These are phyloP conservation scores for Fusarium sp. DNA, from an alignment of 2,329 filamentous ascomycete genomes.

Conservation along the genomic window DNA sequence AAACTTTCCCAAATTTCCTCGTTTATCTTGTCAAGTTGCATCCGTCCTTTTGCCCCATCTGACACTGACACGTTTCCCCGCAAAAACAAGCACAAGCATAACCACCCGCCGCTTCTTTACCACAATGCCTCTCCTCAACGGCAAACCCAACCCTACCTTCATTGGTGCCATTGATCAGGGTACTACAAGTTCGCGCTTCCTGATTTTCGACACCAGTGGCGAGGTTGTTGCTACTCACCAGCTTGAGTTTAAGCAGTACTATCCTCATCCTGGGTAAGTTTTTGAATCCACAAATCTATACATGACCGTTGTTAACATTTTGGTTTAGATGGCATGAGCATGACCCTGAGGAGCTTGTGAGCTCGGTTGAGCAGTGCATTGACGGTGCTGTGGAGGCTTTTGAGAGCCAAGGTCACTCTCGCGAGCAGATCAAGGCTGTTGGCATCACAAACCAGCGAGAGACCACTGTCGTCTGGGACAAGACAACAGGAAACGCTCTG, in stretches of 20 bases:
- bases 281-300: fast-evolving
- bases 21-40: conserved; percentile 22
- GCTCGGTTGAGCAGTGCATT: conserved; percentile 81
- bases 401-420: conserved; percentile 74
- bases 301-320: neutral
- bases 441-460: conserved; percentile 89
- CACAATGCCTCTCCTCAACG: conserved; percentile 52
- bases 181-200: conserved; percentile 81
- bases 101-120: conserved; percentile 11
- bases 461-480: conserved; percentile 85
- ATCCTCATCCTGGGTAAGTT: conserved; percentile 79
- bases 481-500: conserved; percentile 79
- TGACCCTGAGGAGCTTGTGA: conserved; percentile 80
- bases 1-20: conserved; percentile 3
- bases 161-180: conserved; percentile 85
- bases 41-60: conserved; percentile 22
- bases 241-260: conserved; percentile 80
- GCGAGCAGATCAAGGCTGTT: conserved; percentile 77
- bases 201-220: conserved; percentile 80
- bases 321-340: conserved; percentile 83
- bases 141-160: conserved; percentile 58
- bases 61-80: conserved; percentile 26
- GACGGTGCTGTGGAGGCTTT: conserved; percentile 79
- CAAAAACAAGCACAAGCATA: conserved; percentile 21
- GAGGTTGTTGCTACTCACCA: conserved; percentile 80